phyloP scores from a whole-genome alignment of 1,284 basidiomycete genomes.

The Irpex lacteus region DNA sequence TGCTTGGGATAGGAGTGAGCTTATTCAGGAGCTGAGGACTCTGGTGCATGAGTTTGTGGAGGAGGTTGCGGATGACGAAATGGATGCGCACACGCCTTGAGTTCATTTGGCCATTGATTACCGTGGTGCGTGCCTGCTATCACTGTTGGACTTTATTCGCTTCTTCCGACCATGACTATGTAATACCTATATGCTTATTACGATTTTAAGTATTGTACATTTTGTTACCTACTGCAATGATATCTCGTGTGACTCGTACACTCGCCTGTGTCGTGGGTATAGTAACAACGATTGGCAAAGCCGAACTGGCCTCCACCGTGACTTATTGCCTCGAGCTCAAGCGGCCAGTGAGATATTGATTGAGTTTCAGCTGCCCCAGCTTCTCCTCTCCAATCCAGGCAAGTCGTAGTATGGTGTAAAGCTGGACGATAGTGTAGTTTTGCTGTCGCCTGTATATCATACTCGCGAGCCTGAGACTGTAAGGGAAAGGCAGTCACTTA shows the following conservation, averaged over 20 bases:
- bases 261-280: no score
- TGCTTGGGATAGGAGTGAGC: slow-evolving; percentile 78
- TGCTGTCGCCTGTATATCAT: no score
- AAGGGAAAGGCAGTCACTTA: no score
- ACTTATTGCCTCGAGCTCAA: no score
- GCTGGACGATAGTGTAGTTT: no score
- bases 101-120: background rate
- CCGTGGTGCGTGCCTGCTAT: background rate
- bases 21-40: slow-evolving; percentile 59
- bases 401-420: no score
- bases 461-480: no score
- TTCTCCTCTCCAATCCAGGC: no score
- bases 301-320: no score
- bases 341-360: no score
- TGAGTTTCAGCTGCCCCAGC: no score
- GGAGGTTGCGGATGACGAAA: slow-evolving; percentile 42
- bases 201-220: background rate
- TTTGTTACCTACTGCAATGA: background rate
- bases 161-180: background rate
- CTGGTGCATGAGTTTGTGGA: slow-evolving; percentile 59
- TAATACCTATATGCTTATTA: background rate
- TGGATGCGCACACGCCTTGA: slow-evolving; percentile 17
- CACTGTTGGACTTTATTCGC: background rate
- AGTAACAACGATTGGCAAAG: no score
- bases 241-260: background rate